Conservation (phyloP, 2,329 filamentous ascomycete species). For the Chaetomiaceae sp. region DNA sequence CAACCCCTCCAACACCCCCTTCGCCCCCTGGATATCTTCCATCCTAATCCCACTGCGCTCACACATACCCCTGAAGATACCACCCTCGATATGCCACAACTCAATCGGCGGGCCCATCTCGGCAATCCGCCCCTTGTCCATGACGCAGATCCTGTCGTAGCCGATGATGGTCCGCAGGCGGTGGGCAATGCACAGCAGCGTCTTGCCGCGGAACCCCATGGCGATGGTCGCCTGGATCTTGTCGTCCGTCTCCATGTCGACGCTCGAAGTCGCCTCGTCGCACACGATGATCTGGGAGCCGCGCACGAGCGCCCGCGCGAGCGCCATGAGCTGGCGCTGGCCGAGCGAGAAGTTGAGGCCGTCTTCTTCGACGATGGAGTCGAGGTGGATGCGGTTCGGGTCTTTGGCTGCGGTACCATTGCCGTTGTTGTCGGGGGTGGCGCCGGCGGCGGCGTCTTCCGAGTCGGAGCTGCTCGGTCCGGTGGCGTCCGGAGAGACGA, state of each 20-base stretch:
- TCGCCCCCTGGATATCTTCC: conserved; percentile 49
- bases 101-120: conserved; percentile 74
- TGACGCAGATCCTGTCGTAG: conserved; percentile 94
- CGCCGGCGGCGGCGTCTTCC: conserved; percentile 32
- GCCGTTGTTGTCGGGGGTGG: conserved; percentile 24
- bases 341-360: conserved; percentile 94
- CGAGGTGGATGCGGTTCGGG: conserved; percentile 68
- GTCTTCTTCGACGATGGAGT: conserved; percentile 84
- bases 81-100: conserved; percentile 63
- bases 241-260: conserved; percentile 95
- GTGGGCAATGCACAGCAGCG: conserved; percentile 88
- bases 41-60: conserved; percentile 71
- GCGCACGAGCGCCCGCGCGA: conserved; percentile 84
- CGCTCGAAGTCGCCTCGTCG: conserved; percentile 88
- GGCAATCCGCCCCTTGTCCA: conserved; percentile 84
- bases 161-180: conserved; percentile 85
- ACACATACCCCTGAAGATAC: conserved; percentile 88
- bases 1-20: conserved; percentile 30
- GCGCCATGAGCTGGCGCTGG: conserved; percentile 90
- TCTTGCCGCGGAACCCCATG: conserved; percentile 77
- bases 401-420: conserved; percentile 28
- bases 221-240: conserved; percentile 92
- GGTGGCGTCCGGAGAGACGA: conserved; percentile 50
- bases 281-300: conserved; percentile 89
- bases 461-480: conserved; percentile 28